Evolutionary conservation across 73 alveolate species (phyloP).

Genomic region (Blepharisma stoltei): DNA sequence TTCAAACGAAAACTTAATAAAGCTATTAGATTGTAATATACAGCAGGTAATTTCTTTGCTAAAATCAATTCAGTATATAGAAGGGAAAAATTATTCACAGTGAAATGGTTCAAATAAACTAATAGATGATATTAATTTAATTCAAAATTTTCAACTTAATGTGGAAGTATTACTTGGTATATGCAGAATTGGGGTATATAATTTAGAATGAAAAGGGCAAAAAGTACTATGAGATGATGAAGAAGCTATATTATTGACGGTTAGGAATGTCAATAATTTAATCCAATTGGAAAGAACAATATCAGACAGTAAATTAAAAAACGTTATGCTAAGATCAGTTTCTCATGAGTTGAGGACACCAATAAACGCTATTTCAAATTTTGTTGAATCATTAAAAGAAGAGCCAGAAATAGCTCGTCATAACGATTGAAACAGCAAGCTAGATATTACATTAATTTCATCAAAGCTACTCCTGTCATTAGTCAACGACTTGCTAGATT

Average conservation of each 20-base stretch:
- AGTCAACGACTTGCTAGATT: slow-evolving; percentile 46
- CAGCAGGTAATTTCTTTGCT: too few species aligned
- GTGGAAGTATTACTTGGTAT: neutral
- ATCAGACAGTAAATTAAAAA: neutral
- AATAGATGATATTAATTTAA: neutral
- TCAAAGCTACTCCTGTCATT: slow-evolving; percentile 30
- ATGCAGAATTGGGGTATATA: neutral
- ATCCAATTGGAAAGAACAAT: neutral
- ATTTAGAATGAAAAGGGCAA: neutral
- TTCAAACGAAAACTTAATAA: too few species aligned
- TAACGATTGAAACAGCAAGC: neutral
- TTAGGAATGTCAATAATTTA: neutral
- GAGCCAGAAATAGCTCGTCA: neutral
- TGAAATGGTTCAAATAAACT: neutral
- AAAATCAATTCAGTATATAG: too few species aligned
- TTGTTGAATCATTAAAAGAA: neutral
- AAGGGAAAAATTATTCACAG: too few species aligned
- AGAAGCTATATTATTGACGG: neutral
- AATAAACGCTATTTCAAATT: neutral
- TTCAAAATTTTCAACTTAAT: neutral
- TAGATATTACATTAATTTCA: slow-evolving; percentile 35
- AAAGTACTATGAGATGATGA: neutral
- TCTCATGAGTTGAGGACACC: slow-evolving; percentile 9
- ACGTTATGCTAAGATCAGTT: neutral
- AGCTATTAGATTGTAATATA: too few species aligned